phyloP scores from a whole-genome alignment of 352 stramenopile species.

The Globisporangium emineosum region DNA sequence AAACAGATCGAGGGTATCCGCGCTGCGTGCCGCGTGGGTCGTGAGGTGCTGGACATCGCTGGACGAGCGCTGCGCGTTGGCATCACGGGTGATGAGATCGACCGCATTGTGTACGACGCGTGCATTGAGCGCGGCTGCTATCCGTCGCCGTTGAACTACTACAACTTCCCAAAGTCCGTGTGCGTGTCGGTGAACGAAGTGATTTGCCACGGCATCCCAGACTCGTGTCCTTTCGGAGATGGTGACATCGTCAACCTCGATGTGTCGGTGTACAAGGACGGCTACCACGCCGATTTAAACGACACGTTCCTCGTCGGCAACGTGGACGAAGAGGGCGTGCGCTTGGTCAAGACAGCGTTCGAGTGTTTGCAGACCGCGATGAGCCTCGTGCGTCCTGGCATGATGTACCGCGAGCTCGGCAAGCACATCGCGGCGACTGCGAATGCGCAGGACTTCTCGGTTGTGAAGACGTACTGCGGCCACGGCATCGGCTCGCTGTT shows the following conservation, averaged over 20 bases:
- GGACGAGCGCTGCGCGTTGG: constrained; percentile 84
- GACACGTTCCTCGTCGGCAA: constrained; percentile 98
- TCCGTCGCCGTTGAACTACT: constrained; percentile 97
- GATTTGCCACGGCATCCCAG: constrained; percentile 97
- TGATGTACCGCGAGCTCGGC: constrained; percentile 95
- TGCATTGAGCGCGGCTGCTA: constrained; percentile 92
- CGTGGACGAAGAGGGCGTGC: constrained; percentile 90
- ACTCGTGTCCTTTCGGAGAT: constrained; percentile 92
- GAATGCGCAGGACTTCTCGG: constrained; percentile 83
- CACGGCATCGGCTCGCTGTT: constrained; percentile 98
- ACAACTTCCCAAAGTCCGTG: constrained; percentile 96
- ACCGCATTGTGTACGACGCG: constrained; percentile 93
- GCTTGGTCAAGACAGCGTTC: constrained; percentile 94
- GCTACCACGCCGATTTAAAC: constrained; percentile 97
- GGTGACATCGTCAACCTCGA: constrained; percentile 99
- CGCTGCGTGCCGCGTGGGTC: constrained; percentile 77
- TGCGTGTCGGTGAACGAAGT: constrained; percentile 93
- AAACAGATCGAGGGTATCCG: constrained; percentile 95
- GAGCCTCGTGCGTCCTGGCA: constrained; percentile 91
- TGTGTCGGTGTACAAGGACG: constrained; percentile 96
- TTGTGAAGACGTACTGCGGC: constrained; percentile 98
- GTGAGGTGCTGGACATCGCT: constrained; percentile 96
- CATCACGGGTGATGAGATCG: constrained; percentile 96
- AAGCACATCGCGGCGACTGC: constrained; percentile 91
- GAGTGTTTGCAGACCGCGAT: constrained; percentile 88